Evolutionary conservation across 371 early-diverging fungal genomes (phyloP).

Genomic region (Entomophthora muscae): DNA sequence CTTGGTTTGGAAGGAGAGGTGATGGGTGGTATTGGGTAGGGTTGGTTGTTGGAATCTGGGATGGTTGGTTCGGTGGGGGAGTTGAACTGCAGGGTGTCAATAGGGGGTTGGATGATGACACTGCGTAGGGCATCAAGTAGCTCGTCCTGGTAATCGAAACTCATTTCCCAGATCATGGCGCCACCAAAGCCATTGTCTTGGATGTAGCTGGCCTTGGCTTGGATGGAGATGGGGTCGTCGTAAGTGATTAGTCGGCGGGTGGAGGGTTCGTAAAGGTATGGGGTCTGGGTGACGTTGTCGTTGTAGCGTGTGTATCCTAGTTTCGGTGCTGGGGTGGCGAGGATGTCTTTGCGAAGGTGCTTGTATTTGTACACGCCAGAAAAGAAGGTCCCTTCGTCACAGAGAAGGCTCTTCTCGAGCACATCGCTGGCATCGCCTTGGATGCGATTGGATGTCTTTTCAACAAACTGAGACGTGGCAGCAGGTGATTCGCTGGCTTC

Average conservation of each 20-base stretch:
- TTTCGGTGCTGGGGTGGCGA: conserved; percentile 25
- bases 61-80: no score
- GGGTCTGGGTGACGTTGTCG: conserved; percentile 40
- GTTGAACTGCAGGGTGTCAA: no score
- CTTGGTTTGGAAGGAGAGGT: no score
- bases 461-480: conserved; percentile 12
- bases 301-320: conserved; percentile 20
- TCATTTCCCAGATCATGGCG: conserved; percentile 40
- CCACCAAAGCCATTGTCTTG: conserved; percentile 29
- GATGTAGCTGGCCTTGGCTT: conserved; percentile 33
- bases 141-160: conserved; percentile 22
- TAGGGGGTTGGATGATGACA: no score
- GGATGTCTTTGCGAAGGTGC: conserved; percentile 31
- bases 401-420: conserved; percentile 22
- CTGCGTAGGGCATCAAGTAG: conserved; percentile 5
- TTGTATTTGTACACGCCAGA: conserved; percentile 44
- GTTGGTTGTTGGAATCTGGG: no score
- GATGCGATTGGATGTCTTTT: conserved; percentile 12
- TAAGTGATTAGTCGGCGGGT: conserved; percentile 34
- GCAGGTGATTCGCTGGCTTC: conserved; percentile 11
- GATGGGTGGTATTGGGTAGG: no score
- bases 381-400: conserved; percentile 19
- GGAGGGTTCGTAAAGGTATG: conserved; percentile 42
- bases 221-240: conserved; percentile 37
- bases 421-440: conserved; percentile 34